These are phyloP conservation scores for Rhodotorula sp. DNA, from an alignment of 1,284 basidiomycete genomes.

Conservation along the genomic window DNA sequence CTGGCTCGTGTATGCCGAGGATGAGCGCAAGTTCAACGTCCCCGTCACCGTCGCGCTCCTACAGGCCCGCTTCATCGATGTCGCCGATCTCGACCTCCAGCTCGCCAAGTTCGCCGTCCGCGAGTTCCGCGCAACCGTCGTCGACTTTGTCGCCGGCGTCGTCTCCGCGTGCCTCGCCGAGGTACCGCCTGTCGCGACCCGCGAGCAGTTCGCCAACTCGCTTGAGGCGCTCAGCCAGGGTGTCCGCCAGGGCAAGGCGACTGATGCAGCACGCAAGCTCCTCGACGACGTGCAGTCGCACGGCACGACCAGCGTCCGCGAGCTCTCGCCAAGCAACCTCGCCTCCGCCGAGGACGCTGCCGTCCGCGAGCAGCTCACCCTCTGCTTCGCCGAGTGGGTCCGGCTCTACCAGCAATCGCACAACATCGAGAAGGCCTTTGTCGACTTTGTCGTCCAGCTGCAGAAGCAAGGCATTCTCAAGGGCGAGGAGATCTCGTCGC, in stretches of 20 bases:
- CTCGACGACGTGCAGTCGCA: slow-evolving; percentile 40
- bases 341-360: slow-evolving; percentile 23
- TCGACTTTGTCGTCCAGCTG: slow-evolving; percentile 93
- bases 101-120: slow-evolving; percentile 77
- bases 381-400: slow-evolving; percentile 79
- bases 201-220: slow-evolving; percentile 75
- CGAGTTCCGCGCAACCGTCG: slow-evolving; percentile 71
- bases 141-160: slow-evolving; percentile 79
- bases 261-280: slow-evolving; percentile 59
- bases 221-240: slow-evolving; percentile 77
- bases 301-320: slow-evolving; percentile 18
- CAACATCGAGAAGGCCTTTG: slow-evolving; percentile 88
- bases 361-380: slow-evolving; percentile 55
- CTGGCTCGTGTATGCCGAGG: slow-evolving; percentile 95
- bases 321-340: slow-evolving; percentile 24
- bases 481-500: slow-evolving; percentile 91
- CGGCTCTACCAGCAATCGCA: slow-evolving; percentile 82
- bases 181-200: slow-evolving; percentile 70
- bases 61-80: slow-evolving; percentile 74
- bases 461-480: slow-evolving; percentile 96
- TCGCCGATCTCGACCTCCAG: slow-evolving; percentile 81
- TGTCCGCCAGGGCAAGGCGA: slow-evolving; percentile 69
- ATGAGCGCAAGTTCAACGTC: slow-evolving; percentile 96
- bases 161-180: slow-evolving; percentile 80
- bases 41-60: slow-evolving; percentile 87